Evolutionary conservation across 495 filamentous ascomycete genomes (phyloP).

Genomic region (Aspergillus ostianus): DNA sequence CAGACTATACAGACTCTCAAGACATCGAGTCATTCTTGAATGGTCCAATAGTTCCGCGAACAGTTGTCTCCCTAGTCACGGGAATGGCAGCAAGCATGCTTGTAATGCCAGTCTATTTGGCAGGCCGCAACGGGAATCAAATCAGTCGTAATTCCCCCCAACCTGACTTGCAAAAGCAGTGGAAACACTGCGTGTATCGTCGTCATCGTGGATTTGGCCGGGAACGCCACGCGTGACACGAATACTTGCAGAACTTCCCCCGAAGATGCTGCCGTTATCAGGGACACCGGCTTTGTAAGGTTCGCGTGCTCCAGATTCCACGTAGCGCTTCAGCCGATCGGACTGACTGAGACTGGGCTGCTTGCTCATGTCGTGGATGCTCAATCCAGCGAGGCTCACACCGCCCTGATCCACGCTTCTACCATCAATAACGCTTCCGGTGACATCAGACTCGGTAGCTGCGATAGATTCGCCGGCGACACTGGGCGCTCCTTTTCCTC

Average conservation of each 20-base stretch:
- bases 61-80: constrained; percentile 14
- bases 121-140: constrained; percentile 8
- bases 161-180: constrained; percentile 96
- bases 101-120: constrained; percentile 17
- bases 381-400: constrained; percentile 79
- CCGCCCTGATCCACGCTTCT: constrained; percentile 76
- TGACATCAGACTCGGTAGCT: constrained; percentile 83
- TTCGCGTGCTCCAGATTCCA: constrained; percentile 70
- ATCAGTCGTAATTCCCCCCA: constrained; percentile 88
- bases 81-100: constrained; percentile 13
- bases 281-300: constrained; percentile 44
- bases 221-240: constrained; percentile 50
- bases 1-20: constrained; percentile 14
- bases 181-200: constrained; percentile 92
- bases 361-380: constrained; percentile 71
- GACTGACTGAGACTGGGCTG: constrained; percentile 82
- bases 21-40: constrained; percentile 14
- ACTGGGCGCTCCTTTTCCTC: constrained; percentile 65
- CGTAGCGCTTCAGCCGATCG: constrained; percentile 81
- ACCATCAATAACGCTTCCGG: constrained; percentile 65
- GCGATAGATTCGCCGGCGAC: constrained; percentile 88
- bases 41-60: constrained; percentile 15
- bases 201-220: constrained; percentile 62
- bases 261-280: constrained; percentile 69
- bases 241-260: constrained; percentile 66